phyloP scores from a whole-genome alignment of 225 moss, liverwort and hornwort genomes.

The Physcomitrellopsis africana region DNA sequence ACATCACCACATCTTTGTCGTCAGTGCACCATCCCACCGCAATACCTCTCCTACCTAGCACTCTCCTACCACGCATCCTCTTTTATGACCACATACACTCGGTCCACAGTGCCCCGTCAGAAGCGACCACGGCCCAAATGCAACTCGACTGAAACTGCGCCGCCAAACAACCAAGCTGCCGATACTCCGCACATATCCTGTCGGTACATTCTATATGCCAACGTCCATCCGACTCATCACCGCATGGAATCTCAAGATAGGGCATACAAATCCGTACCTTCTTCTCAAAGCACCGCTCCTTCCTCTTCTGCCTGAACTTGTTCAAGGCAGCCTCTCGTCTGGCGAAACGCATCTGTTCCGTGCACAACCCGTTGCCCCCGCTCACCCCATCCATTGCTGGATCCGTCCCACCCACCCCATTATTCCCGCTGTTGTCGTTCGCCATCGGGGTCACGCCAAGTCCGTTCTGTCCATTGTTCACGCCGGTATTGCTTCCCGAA shows the following conservation, averaged over 20 bases:
- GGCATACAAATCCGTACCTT: constrained; percentile 52
- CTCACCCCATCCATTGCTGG: constrained; percentile 38
- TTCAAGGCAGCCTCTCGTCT: constrained; percentile 89
- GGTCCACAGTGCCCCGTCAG: too few species aligned
- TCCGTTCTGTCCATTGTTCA: constrained; percentile 72
- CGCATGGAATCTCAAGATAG: background rate
- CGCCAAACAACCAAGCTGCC: too few species aligned
- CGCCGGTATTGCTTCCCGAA: constrained; percentile 69
- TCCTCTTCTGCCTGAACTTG: constrained; percentile 93
- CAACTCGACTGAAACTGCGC: too few species aligned
- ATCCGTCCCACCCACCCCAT: constrained; percentile 40
- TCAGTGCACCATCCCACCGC: background rate
- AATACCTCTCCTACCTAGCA: background rate
- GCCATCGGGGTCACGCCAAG: constrained; percentile 37
- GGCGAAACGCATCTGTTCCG: constrained; percentile 69
- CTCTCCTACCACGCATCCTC: too few species aligned
- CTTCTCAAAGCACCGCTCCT: constrained; percentile 96
- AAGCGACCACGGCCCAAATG: too few species aligned
- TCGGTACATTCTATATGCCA: background rate
- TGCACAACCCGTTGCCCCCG: constrained; percentile 53
- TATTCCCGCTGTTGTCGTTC: constrained; percentile 49
- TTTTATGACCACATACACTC: background rate
- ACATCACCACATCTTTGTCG: background rate
- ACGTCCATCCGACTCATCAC: background rate
- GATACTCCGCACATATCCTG: too few species aligned